These are phyloP conservation scores for Geotrichum aggregatum DNA, from an alignment of 1,139 yeast species.

Conservation along the genomic window DNA sequence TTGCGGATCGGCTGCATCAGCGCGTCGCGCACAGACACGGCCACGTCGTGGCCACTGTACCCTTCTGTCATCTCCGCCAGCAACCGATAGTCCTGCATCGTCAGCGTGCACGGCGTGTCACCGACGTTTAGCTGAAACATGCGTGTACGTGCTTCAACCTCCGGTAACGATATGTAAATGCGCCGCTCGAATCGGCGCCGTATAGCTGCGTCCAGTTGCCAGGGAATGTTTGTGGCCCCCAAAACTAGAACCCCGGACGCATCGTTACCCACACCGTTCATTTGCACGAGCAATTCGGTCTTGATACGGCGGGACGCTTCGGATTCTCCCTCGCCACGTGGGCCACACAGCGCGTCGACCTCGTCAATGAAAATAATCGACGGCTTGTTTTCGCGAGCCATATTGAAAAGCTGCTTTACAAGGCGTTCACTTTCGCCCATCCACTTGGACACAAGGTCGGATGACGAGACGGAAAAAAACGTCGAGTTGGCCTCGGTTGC, in stretches of 20 bases:
- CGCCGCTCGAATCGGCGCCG: slow-evolving; percentile 94
- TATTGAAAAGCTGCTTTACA: slow-evolving; percentile 85
- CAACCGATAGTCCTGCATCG: slow-evolving; percentile 65
- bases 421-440: slow-evolving; percentile 98
- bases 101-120: slow-evolving; percentile 75
- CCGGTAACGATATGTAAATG: slow-evolving; percentile 93
- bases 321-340: slow-evolving; percentile 96
- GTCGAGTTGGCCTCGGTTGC: slow-evolving; percentile 98
- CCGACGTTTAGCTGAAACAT: slow-evolving; percentile 96
- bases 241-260: slow-evolving; percentile 86
- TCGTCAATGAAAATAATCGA: slow-evolving; percentile 95
- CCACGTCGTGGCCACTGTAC: slow-evolving; percentile 94
- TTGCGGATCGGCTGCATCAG: slow-evolving; percentile 96
- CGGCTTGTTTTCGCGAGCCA: slow-evolving; percentile 96
- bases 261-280: slow-evolving; percentile 99
- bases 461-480: slow-evolving; percentile 88
- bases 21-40: slow-evolving; percentile 95
- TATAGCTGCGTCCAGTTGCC: slow-evolving; percentile 98
- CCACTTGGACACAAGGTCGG: slow-evolving; percentile 95
- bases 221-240: slow-evolving; percentile 98
- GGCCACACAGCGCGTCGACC: slow-evolving; percentile 96
- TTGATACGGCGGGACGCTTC: slow-evolving; percentile 96
- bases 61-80: slow-evolving; percentile 95
- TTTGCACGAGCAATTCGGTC: slow-evolving; percentile 92
- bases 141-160: slow-evolving; percentile 78